phyloP scores from a whole-genome alignment of 2,329 filamentous ascomycete species.

The Nannizzia gypsea region DNA sequence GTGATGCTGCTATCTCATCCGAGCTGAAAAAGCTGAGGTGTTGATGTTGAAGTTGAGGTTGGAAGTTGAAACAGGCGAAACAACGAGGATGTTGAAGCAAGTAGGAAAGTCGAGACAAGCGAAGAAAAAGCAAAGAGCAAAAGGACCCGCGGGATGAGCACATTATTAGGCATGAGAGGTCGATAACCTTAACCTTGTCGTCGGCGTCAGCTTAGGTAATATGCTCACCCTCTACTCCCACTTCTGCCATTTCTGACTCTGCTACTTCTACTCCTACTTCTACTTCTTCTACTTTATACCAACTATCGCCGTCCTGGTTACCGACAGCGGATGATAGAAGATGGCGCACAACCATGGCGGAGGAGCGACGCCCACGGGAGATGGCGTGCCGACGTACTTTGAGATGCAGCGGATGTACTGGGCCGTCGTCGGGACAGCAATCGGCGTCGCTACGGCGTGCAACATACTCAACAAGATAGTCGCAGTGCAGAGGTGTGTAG shows the following conservation, averaged over 20 bases:
- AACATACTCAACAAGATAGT: constrained; percentile 39
- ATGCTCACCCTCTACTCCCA: background rate
- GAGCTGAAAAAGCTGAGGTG: background rate
- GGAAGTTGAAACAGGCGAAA: too few species aligned
- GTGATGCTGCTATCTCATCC: background rate
- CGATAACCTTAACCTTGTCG: background rate
- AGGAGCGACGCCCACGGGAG: constrained; percentile 22
- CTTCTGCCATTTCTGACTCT: background rate
- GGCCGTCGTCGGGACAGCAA: constrained; percentile 35
- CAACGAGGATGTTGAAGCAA: background rate
- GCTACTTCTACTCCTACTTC: background rate
- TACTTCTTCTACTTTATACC: background rate
- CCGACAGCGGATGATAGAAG: background rate
- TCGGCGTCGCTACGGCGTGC: constrained; percentile 25
- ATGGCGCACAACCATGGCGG: background rate
- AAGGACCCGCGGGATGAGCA: background rate
- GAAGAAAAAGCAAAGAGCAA: background rate
- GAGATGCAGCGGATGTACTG: constrained; percentile 44
- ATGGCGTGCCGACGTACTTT: constrained; percentile 35
- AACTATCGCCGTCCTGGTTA: background rate
- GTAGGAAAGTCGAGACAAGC: background rate
- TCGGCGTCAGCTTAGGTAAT: background rate
- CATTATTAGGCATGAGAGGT: background rate
- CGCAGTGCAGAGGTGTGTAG: constrained; percentile 38
- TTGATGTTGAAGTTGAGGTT: background rate